phyloP scores from a whole-genome alignment of 495 filamentous ascomycete genomes.

The Delitschia confertaspora region DNA sequence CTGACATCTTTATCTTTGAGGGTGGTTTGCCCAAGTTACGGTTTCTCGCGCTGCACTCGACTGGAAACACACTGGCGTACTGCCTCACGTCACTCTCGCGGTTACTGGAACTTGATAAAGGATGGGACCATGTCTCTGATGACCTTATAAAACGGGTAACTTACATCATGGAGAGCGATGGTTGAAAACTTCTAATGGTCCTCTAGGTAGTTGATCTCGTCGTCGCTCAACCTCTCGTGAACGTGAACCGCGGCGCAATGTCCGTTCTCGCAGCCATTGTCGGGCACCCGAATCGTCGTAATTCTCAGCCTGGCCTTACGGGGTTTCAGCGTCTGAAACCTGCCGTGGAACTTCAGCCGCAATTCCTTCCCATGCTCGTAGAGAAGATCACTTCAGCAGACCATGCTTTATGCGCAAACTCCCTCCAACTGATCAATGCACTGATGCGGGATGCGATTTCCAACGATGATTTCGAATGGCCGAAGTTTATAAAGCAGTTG shows the following conservation, averaged over 20 bases:
- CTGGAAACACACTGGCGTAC: slow-evolving; percentile 92
- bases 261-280: slow-evolving; percentile 90
- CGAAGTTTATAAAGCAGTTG: slow-evolving; percentile 83
- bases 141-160: slow-evolving; percentile 60
- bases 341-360: slow-evolving; percentile 78
- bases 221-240: slow-evolving; percentile 91
- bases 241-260: slow-evolving; percentile 94
- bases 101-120: slow-evolving; percentile 90
- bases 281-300: slow-evolving; percentile 58
- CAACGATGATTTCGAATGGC: slow-evolving; percentile 80
- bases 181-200: neutral
- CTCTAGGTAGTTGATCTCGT: slow-evolving; percentile 78
- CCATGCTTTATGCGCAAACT: slow-evolving; percentile 92
- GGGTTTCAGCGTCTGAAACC: slow-evolving; percentile 76
- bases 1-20: slow-evolving; percentile 86
- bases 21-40: slow-evolving; percentile 76
- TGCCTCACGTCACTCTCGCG: slow-evolving; percentile 78
- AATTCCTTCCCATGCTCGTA: slow-evolving; percentile 92
- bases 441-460: slow-evolving; percentile 88
- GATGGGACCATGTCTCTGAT: slow-evolving; percentile 74
- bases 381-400: slow-evolving; percentile 83
- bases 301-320: slow-evolving; percentile 40
- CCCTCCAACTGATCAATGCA: slow-evolving; percentile 87
- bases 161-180: neutral
- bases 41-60: slow-evolving; percentile 69